phyloP scores from a whole-genome alignment of 768 basidiomycete genomes.

The Rhizopogon vesiculosus region DNA sequence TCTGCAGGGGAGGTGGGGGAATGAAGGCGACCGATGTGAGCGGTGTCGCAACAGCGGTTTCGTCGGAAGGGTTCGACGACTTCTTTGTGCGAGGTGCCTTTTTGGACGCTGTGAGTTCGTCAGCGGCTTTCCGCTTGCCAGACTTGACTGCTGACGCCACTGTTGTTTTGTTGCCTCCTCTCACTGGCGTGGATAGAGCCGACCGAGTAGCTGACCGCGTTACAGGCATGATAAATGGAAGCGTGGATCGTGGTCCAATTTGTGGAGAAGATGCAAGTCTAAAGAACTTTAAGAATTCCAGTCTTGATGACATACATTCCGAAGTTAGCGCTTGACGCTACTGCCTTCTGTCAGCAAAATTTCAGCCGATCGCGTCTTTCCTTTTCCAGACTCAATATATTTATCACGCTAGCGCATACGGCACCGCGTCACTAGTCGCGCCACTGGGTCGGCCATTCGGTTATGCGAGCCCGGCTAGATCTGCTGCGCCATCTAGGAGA shows the following conservation, averaged over 20 bases:
- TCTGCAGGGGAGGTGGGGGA: constrained; percentile 4
- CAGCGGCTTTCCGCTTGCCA: constrained; percentile 15
- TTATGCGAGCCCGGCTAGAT: not conserved
- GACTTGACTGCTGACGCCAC: not conserved
- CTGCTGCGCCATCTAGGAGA: not conserved
- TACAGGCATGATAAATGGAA: constrained; percentile 25
- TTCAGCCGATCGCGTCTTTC: too few species aligned
- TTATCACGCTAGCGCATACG: too few species aligned
- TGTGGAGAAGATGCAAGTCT: not conserved
- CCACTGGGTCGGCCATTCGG: not conserved
- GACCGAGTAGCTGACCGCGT: constrained; percentile 28
- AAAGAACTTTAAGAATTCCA: too few species aligned
- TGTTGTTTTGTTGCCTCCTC: not conserved
- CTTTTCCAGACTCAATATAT: too few species aligned
- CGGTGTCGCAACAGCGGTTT: not conserved
- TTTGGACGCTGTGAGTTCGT: not conserved
- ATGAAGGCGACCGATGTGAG: not conserved
- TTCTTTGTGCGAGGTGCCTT: constrained; percentile 4
- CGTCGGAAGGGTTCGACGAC: not conserved
- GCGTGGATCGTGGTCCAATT: not conserved
- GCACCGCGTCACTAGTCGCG: too few species aligned
- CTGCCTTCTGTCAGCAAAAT: too few species aligned
- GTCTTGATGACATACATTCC: too few species aligned
- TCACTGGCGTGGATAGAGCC: not conserved
- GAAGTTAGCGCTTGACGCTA: too few species aligned